Base-by-base conservation (phyloP, 306 rosid genomes). In the Prunus armeniaca region DNA sequence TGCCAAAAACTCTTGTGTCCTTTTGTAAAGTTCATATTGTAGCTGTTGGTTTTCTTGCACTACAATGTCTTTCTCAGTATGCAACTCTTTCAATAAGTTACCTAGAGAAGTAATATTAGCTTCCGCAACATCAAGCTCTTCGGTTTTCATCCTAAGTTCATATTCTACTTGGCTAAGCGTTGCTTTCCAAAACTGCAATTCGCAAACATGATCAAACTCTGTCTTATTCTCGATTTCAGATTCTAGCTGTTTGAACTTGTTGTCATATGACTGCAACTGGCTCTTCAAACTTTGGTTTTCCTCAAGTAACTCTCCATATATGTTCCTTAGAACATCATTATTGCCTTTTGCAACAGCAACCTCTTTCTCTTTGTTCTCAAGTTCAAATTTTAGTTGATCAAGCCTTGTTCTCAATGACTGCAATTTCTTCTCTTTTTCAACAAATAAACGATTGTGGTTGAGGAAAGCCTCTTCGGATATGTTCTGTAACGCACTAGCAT, bases 61-160 rank as follows among this genome's bases (percentile, higher is more conserved):
- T 72, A 84, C 80, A 73, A 95, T 89, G 54, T 87, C 97, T 63
- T 93, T 90, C 85, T 89, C 98, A 2, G 86, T 89, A 56, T 87
- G 89, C 67, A 89, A 86, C 17, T 97, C 97, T 81, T 90, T 96
- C 4, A 97, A 83, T 79, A 88, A 96, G 80, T 91, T 91, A 62
- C 90, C 85, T 69, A 91, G 83, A 22, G 92, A 96, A 78, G 72
- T 74, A 43, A 84, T 78, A 83, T 82, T 88, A 73, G 88, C 91
- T 79, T 89, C 92, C 5, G 43, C 43, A 38, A 38, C 9, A 38
- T 38, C 43, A 38, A 6, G 9, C 43, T 38, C 43, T 1, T 38
- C 1, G 2, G 43, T 38, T 38, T 38, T 38, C 9, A 8, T 38
- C 43, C 43, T 4, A 6, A 38, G 43, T 7, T 38, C 43, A 38